Evolutionary conservation across 805 yeast genomes (phyloP).

Genomic region (Wilhelminamyces savonicus): DNA sequence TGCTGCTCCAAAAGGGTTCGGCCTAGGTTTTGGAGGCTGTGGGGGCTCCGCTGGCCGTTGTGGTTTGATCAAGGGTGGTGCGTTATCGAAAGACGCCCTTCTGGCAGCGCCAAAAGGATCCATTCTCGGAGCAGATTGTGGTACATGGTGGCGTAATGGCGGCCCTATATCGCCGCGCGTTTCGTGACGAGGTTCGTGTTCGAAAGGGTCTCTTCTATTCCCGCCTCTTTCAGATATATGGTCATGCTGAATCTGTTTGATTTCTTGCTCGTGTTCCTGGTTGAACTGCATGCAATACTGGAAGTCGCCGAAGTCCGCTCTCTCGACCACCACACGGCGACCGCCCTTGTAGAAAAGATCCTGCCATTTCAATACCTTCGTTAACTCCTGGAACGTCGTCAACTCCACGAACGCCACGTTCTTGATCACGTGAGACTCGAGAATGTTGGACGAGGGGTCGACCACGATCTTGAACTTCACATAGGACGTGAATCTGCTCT

Average conservation of each 20-base stretch:
- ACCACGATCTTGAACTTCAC: slow-evolving; percentile 57
- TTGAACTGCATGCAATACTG: slow-evolving; percentile 34
- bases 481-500: slow-evolving; percentile 53
- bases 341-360: slow-evolving; percentile 47
- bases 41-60: slow-evolving; percentile 3
- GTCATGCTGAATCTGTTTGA: slow-evolving; percentile 25
- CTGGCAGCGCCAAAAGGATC: neutral
- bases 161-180: neutral
- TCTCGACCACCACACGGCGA: slow-evolving; percentile 31
- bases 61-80: neutral
- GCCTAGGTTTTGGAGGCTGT: slow-evolving; percentile 28
- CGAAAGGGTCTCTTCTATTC: slow-evolving; percentile 3
- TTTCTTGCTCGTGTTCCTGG: slow-evolving; percentile 25
- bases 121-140: neutral
- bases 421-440: slow-evolving; percentile 32
- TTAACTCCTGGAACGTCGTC: slow-evolving; percentile 42
- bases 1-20: slow-evolving; percentile 79
- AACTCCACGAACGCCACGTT: slow-evolving; percentile 64
- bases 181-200: neutral
- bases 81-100: slow-evolving; percentile 5
- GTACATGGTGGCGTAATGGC: neutral
- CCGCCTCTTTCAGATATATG: slow-evolving; percentile 14
- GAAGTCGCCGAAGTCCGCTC: slow-evolving; percentile 36
- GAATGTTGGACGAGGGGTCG: slow-evolving; percentile 37
- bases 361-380: slow-evolving; percentile 56